Percentiles rank a stretch among this genome's conserved stretches.
These are phyloP conservation scores for Neurospora sp. DNA, from an alignment of 495 filamentous ascomycete genomes.

Conservation along the genomic window DNA sequence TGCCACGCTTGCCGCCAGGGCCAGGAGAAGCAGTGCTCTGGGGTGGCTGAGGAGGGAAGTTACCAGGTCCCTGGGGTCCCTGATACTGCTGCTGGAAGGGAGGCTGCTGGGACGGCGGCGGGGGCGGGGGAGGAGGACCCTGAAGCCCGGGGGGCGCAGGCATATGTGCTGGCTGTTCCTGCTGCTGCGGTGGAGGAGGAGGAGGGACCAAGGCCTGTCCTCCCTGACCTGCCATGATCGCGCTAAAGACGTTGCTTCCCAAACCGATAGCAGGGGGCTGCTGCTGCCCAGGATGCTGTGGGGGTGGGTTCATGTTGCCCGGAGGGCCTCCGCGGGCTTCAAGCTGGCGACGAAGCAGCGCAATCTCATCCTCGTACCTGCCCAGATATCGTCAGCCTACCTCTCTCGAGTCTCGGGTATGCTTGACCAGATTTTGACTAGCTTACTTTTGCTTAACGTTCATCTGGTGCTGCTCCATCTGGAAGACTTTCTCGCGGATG, in stretches of 20 bases:
- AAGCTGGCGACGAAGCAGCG: slow-evolving; percentile 75
- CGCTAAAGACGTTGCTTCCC: slow-evolving; percentile 85
- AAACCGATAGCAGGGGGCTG: slow-evolving; percentile 68
- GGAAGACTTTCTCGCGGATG: slow-evolving; percentile 81
- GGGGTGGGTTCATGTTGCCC: slow-evolving; percentile 50
- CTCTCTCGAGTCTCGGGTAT: too few species aligned
- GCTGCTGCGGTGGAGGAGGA: slow-evolving; percentile 58
- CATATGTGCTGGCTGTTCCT: slow-evolving; percentile 46
- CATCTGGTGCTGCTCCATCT: slow-evolving; percentile 78
- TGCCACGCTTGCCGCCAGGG: slow-evolving; percentile 56
- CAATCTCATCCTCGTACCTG: slow-evolving; percentile 91
- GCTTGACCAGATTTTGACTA: neutral
- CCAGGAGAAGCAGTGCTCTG: slow-evolving; percentile 82
- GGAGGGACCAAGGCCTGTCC: slow-evolving; percentile 80
- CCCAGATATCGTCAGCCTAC: slow-evolving; percentile 1
- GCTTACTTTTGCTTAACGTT: slow-evolving; percentile 82
- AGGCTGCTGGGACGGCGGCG: slow-evolving; percentile 41
- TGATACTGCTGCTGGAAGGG: slow-evolving; percentile 40
- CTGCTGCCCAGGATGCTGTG: slow-evolving; percentile 68
- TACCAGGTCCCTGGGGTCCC: slow-evolving; percentile 37
- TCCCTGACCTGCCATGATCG: slow-evolving; percentile 87
- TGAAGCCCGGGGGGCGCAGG: slow-evolving; percentile 56
- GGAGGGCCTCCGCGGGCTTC: slow-evolving; percentile 63
- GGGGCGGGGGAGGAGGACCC: slow-evolving; percentile 49
- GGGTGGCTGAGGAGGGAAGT: slow-evolving; percentile 56